These are phyloP conservation scores for Aspergillus sclerotioniger DNA, from an alignment of 495 filamentous ascomycete genomes.

Conservation along the genomic window DNA sequence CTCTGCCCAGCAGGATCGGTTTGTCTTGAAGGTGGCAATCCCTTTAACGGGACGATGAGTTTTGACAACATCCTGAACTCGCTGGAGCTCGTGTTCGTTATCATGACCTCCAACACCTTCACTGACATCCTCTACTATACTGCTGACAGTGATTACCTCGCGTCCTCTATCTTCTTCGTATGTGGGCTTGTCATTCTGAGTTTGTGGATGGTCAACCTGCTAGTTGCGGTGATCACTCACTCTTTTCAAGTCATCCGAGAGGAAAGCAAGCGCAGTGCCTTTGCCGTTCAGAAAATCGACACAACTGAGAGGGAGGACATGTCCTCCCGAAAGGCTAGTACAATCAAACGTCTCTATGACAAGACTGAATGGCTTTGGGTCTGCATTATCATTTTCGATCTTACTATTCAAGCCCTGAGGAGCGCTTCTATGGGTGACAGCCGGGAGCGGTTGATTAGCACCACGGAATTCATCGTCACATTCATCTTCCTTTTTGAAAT, in stretches of 20 bases:
- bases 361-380: conserved; percentile 80
- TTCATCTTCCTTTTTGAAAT: conserved; percentile 82
- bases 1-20: conserved; percentile 79
- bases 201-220: conserved; percentile 93
- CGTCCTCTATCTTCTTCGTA: conserved; percentile 81
- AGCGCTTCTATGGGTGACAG: conserved; percentile 65
- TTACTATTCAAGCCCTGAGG: conserved; percentile 71
- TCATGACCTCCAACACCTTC: conserved; percentile 98
- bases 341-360: conserved; percentile 66
- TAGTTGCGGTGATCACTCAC: conserved; percentile 97
- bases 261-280: conserved; percentile 91
- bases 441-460: conserved; percentile 57
- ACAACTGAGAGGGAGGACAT: conserved; percentile 34
- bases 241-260: conserved; percentile 98
- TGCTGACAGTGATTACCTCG: conserved; percentile 85
- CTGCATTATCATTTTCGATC: conserved; percentile 69
- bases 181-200: conserved; percentile 87
- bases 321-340: conserved; percentile 43
- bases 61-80: conserved; percentile 95
- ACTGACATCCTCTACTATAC: conserved; percentile 92
- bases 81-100: conserved; percentile 92
- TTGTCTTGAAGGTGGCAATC: conserved; percentile 77
- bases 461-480: conserved; percentile 75
- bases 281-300: conserved; percentile 71
- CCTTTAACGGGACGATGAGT: conserved; percentile 82